These are phyloP conservation scores for Yamadazyma paraphyllophila DNA, from an alignment of 805 yeast species.

Conservation along the genomic window DNA sequence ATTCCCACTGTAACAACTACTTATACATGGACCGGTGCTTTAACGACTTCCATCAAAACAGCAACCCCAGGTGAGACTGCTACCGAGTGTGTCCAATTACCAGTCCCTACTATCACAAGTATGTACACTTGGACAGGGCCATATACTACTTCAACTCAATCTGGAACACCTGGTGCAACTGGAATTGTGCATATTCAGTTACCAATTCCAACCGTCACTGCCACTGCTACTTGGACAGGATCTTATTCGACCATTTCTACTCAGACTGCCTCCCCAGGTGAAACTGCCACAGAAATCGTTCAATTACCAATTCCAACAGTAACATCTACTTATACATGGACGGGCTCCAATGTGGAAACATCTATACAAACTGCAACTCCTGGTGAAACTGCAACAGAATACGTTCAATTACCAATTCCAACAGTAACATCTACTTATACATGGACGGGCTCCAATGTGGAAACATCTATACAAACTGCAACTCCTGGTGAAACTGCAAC, in stretches of 20 bases:
- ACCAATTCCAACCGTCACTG: neutral
- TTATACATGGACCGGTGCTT: slow-evolving; percentile 16
- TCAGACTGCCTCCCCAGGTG: slow-evolving; percentile 8
- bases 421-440: slow-evolving; percentile 12
- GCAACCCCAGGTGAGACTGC: neutral
- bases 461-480: slow-evolving; percentile 17
- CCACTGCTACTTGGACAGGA: neutral
- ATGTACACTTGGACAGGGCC: neutral
- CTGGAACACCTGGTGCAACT: neutral
- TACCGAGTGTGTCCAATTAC: neutral
- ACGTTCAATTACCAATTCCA: slow-evolving; percentile 17
- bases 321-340: slow-evolving; percentile 13
- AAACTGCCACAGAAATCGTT: slow-evolving; percentile 22
- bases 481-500: slow-evolving; percentile 19
- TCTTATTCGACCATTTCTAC: slow-evolving; percentile 14
- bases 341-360: slow-evolving; percentile 13
- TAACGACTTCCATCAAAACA: neutral
- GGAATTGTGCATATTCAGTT: neutral
- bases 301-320: slow-evolving; percentile 20
- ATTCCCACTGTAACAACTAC: slow-evolving; percentile 15
- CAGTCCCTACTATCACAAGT: neutral
- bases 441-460: slow-evolving; percentile 15
- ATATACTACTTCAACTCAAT: neutral
- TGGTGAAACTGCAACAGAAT: slow-evolving; percentile 20
- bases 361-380: slow-evolving; percentile 17